phyloP scores from a whole-genome alignment of 2,329 filamentous ascomycete genomes.

The Myriosclerotinia scirpicola region DNA sequence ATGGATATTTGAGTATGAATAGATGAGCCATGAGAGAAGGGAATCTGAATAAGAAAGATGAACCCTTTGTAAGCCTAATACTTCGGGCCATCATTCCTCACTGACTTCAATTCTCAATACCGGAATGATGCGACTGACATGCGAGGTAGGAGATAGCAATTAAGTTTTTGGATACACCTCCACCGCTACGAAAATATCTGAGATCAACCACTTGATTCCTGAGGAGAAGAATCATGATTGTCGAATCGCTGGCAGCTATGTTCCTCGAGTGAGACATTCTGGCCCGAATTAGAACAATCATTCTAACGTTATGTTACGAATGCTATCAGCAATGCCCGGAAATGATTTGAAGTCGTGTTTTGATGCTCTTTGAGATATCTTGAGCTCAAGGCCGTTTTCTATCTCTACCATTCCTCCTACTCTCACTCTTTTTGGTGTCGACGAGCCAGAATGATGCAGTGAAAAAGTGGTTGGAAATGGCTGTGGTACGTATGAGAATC shows the following conservation, averaged over 20 bases:
- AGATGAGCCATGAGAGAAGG: not conserved
- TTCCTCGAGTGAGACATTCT: constrained; percentile 1
- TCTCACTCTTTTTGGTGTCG: not conserved
- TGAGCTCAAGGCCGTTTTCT: not conserved
- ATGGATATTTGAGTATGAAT: not conserved
- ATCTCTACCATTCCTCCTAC: not conserved
- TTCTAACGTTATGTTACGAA: not conserved
- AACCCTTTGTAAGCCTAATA: not conserved
- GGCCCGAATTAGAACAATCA: not conserved
- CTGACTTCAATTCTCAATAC: not conserved
- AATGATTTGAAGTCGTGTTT: not conserved
- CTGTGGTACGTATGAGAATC: not conserved
- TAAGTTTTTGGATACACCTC: not conserved
- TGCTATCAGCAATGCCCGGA: not conserved
- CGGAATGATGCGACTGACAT: not conserved
- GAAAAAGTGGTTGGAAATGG: not conserved
- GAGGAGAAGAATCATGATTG: not conserved
- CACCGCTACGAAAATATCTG: not conserved
- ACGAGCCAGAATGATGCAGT: not conserved
- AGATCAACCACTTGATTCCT: not conserved
- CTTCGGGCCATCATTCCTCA: not conserved
- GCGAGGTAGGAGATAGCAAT: not conserved
- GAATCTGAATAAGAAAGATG: not conserved
- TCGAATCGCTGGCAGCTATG: not conserved
- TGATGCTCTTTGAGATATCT: not conserved